A percentile compares a stretch with the other conserved stretches of the same genome.
Evolutionary conservation across 2,329 filamentous ascomycete species (phyloP).

Genomic region (Colletotrichum spaethianum): DNA sequence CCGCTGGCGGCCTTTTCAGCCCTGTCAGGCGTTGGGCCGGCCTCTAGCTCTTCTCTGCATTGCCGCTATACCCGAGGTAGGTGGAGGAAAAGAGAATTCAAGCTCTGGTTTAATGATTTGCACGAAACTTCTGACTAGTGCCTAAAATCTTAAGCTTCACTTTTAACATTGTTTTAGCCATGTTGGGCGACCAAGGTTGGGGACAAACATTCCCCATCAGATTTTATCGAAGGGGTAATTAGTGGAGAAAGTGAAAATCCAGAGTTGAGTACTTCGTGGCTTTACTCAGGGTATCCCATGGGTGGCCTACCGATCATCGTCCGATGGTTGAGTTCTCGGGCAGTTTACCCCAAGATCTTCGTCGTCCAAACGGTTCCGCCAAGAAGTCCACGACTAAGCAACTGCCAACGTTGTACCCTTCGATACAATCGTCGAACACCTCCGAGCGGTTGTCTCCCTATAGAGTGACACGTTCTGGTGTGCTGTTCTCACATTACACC

Average conservation of each 20-base stretch:
- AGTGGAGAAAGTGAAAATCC: neutral
- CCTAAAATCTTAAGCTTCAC: neutral
- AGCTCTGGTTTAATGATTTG: constrained; percentile 5
- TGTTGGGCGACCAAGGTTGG: constrained; percentile 15
- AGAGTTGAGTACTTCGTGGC: neutral
- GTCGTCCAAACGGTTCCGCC: constrained; percentile 10
- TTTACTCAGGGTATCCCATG: neutral
- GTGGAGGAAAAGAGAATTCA: constrained; percentile 1
- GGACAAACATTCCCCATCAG: neutral
- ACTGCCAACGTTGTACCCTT: neutral
- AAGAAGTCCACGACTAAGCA: constrained; percentile 21
- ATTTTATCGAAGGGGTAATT: neutral
- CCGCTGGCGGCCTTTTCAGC: neutral
- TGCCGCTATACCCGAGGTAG: neutral
- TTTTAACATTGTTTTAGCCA: constrained; percentile 19
- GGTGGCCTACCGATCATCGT: neutral
- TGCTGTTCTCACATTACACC: neutral
- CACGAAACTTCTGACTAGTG: constrained; percentile 21
- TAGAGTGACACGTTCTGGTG: neutral
- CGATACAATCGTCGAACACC: neutral
- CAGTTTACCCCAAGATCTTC: neutral
- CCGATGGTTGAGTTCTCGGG: constrained; percentile 4
- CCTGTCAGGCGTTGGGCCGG: neutral
- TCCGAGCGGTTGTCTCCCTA: neutral
- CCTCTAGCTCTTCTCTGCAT: neutral